Conservation (phyloP, 73 alveolate species). For the Tetrahymena elliotti region DNA sequence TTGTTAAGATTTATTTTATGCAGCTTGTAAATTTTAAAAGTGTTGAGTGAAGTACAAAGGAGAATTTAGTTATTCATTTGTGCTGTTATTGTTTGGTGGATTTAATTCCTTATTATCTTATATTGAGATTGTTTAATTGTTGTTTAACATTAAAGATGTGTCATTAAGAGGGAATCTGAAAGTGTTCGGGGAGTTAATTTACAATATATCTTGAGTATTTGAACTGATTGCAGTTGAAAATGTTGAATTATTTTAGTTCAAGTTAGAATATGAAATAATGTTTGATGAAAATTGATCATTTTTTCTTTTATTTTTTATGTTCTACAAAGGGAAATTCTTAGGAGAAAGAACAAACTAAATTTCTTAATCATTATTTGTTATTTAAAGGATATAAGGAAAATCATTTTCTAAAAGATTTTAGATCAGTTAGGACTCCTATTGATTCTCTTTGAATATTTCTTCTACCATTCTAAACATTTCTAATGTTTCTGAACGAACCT, state of each 20-base stretch:
- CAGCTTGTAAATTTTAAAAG: not conserved
- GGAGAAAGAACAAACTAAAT: not conserved
- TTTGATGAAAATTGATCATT: not conserved
- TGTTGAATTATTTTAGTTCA: not conserved
- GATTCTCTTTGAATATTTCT: not conserved
- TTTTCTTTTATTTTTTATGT: not conserved
- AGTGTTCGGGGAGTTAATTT: not conserved
- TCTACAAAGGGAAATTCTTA: not conserved
- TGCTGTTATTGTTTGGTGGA: not conserved
- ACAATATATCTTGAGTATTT: not conserved
- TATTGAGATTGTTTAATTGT: not conserved
- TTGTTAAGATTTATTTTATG: not conserved
- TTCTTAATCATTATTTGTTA: not conserved
- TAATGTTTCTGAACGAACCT: not conserved
- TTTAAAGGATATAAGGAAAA: not conserved
- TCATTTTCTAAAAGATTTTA: not conserved
- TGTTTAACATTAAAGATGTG: not conserved
- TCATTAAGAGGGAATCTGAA: not conserved
- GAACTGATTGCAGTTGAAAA: not conserved
- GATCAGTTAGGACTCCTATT: not conserved
- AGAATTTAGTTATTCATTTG: not conserved
- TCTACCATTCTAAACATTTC: not conserved
- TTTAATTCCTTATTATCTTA: not conserved
- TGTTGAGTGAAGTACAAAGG: not conserved
- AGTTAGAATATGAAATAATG: not conserved